A percentile compares a stretch with the other conserved stretches of the same genome.
Conservation (phyloP, 179 eudicot genomes). For the Spergularia azorica region DNA sequence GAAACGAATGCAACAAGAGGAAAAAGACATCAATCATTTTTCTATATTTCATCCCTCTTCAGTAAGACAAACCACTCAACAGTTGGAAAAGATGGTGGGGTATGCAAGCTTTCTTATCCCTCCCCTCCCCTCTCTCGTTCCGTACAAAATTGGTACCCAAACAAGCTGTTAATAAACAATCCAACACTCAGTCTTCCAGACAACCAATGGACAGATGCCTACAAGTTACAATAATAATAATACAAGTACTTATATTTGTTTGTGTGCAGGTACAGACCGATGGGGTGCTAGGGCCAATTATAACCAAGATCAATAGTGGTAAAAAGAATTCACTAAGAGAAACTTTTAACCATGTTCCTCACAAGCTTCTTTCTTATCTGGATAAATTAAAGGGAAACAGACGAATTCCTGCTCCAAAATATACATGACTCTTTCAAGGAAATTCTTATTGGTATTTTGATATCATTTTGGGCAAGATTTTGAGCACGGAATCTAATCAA, state of each 20-base stretch:
- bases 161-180: not conserved
- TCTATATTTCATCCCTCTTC: no score
- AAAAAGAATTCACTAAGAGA: not conserved
- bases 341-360: not conserved
- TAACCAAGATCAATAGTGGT: not conserved
- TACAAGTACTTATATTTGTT: not conserved
- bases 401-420: no score
- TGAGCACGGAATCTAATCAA: no score
- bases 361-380: no score
- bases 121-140: not conserved
- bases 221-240: not conserved
- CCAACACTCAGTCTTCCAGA: not conserved
- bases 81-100: not conserved
- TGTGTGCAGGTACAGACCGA: not conserved
- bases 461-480: no score
- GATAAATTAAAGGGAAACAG: no score
- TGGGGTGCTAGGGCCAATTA: not conserved
- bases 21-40: not conserved
- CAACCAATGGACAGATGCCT: not conserved
- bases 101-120: not conserved
- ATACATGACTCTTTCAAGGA: no score
- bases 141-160: not conserved
- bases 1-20: not conserved
- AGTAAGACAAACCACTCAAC: not conserved
- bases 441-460: no score